A percentile compares a stretch with the other conserved stretches of the same genome.
These are phyloP conservation scores for Ajuga reptans DNA, from an alignment of 305 asterid species.

Conservation along the genomic window DNA sequence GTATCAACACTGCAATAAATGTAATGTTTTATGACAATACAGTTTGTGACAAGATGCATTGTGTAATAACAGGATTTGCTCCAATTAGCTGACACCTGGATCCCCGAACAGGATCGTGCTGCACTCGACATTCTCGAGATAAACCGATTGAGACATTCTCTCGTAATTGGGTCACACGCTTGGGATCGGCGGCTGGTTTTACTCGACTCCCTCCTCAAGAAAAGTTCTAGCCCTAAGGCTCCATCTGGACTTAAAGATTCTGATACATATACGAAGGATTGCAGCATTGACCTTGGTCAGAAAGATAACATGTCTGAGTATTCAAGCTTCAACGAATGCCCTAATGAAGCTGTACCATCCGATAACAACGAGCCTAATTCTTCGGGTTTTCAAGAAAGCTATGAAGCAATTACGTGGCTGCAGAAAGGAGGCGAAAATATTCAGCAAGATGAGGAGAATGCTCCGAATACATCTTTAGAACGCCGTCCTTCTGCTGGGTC, in stretches of 20 bases:
- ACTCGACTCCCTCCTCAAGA: slow-evolving; percentile 52
- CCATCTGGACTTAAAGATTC: slow-evolving; percentile 27
- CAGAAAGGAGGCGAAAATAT: slow-evolving; percentile 16
- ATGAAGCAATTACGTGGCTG: slow-evolving; percentile 19
- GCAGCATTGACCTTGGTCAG: slow-evolving; percentile 29
- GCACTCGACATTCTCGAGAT: slow-evolving; percentile 64
- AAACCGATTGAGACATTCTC: slow-evolving; percentile 68
- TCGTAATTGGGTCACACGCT: slow-evolving; percentile 45
- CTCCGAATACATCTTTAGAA: slow-evolving; percentile 33
- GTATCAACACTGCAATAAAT: slow-evolving; percentile 21
- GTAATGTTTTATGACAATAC: neutral
- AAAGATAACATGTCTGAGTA: slow-evolving; percentile 31
- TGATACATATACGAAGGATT: slow-evolving; percentile 24
- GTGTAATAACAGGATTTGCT: slow-evolving; percentile 40
- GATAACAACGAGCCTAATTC: slow-evolving; percentile 21
- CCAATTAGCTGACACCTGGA: slow-evolving; percentile 28
- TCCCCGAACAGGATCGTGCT: slow-evolving; percentile 24
- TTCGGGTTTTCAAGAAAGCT: slow-evolving; percentile 25
- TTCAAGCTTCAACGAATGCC: slow-evolving; percentile 27
- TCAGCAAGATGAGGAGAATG: slow-evolving; percentile 22
- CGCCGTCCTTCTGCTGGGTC: slow-evolving; percentile 63
- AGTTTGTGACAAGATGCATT: too few species aligned
- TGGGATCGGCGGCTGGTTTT: slow-evolving; percentile 65
- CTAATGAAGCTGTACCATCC: slow-evolving; percentile 21
- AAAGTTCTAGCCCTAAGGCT: slow-evolving; percentile 34